These are phyloP conservation scores for Citrus medica DNA, from an alignment of 345 rosid genomes.

Conservation along the genomic window DNA sequence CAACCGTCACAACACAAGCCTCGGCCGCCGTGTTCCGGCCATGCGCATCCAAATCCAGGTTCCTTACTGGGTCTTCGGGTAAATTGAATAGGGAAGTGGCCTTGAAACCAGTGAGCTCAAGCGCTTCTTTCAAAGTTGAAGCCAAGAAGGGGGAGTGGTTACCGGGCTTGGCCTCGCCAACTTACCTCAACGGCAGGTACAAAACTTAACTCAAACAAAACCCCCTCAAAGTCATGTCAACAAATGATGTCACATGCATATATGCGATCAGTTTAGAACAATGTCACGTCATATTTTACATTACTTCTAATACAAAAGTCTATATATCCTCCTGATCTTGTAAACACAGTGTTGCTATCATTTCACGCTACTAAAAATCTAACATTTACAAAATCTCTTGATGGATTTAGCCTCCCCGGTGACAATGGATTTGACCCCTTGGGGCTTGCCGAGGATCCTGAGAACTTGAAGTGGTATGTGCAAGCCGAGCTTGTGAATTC, in stretches of 20 bases:
- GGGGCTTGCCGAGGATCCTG: constrained; percentile 90
- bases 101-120: constrained; percentile 35
- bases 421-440: constrained; percentile 97
- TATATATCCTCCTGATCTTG: background rate
- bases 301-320: no score
- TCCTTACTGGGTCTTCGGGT: constrained; percentile 58
- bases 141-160: constrained; percentile 99
- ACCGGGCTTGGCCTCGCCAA: constrained; percentile 81
- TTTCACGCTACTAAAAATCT: background rate
- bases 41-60: constrained; percentile 49
- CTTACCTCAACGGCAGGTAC: constrained; percentile 85
- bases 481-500: constrained; percentile 94
- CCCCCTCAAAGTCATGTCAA: background rate
- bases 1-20: constrained; percentile 84
- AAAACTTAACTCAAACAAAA: background rate
- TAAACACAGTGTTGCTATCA: background rate
- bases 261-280: no score
- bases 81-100: constrained; percentile 45
- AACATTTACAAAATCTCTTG: background rate
- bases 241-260: background rate
- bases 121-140: constrained; percentile 51
- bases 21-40: constrained; percentile 83
- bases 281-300: no score
- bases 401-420: constrained; percentile 69
- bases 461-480: constrained; percentile 84